Base-by-base conservation (phyloP, 2,329 filamentous ascomycete species). In the Epichloe brachyelytri region DNA sequence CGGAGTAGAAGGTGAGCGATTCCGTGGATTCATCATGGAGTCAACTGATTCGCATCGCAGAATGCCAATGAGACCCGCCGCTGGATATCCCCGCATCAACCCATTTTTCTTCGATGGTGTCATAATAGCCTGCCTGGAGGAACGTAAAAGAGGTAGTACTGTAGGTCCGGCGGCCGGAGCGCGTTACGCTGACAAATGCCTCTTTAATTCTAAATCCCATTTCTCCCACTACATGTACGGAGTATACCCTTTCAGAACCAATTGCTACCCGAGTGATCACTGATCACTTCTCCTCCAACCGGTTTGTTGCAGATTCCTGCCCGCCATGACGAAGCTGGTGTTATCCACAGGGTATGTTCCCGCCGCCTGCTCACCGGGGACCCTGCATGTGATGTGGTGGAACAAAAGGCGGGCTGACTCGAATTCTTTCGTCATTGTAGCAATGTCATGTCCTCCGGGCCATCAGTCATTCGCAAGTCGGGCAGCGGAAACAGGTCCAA, bases 401-500 rank as follows among this genome's bases (percentile, higher is more conserved):
- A n/a, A 14, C 22, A 22, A 36, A 44, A 38, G 45, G 47, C 34
- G 22, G 45, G 34, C 22, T 47, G 45, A 36, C 19, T 37, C 26
- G 14, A 14, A 10, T 19, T 37, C n/a, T 34, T 40, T 20, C n/a
- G 36, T 5, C 19, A 20, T 43, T 43, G 52, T 59, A 80, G 78
- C 63, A 96, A 95, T 73, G 85, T 95, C 65, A 88, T 95, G 77
- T 84, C 84, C 60, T 83, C 81, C 56, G 86, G 87, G 52, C 85
- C 86, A 52, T 88, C 88, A 46, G 84, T 95, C 56, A 85, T 95
- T 66, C 83, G 88, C 55, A 87, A 86, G 62, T 81, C 84, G 15
- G 78, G 83, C 54, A 79, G 80, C 57, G 55, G 56, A 38, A 83
- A 83, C 63, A 88, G 90, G 65, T 96, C 91, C 50, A 97, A 97